phyloP scores from a whole-genome alignment of 106 monocot genomes.

The Dendrobium catenatum region DNA sequence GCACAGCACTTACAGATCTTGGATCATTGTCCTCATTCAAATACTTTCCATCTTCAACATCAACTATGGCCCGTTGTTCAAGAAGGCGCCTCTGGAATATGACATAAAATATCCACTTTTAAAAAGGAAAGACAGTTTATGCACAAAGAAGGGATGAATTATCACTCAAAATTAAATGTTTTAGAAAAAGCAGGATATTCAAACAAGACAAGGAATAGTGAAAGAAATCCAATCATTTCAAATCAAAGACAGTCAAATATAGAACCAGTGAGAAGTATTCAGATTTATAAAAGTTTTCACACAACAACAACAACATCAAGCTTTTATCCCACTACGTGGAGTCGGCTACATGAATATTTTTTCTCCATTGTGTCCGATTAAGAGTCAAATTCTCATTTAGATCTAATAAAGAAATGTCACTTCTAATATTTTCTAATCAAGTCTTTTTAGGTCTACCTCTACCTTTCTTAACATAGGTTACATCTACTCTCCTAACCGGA shows the following conservation, averaged over 20 bases:
- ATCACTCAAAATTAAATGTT: neutral
- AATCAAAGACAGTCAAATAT: neutral
- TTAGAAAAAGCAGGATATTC: neutral
- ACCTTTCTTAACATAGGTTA: too few species aligned
- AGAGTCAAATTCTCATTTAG: too few species aligned
- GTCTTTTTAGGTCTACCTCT: too few species aligned
- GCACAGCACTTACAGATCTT: slow-evolving; percentile 60
- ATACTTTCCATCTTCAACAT: slow-evolving; percentile 77
- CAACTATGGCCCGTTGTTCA: slow-evolving; percentile 69
- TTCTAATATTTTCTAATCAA: too few species aligned
- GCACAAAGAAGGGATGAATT: neutral
- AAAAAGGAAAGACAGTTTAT: neutral
- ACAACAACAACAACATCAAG: neutral
- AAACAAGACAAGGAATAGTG: neutral
- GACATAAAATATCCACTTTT: slow-evolving; percentile 7
- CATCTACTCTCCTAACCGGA: too few species aligned
- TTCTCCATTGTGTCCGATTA: too few species aligned
- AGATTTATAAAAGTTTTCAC: neutral
- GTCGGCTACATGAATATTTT: too few species aligned
- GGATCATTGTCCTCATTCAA: slow-evolving; percentile 89
- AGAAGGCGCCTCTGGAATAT: slow-evolving; percentile 64
- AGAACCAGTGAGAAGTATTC: neutral
- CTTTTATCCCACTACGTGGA: too few species aligned
- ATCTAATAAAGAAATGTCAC: too few species aligned
- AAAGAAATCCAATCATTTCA: neutral